Evolutionary conservation across 331 rosid species (phyloP).

Genomic region (Ulmus americana): DNA sequence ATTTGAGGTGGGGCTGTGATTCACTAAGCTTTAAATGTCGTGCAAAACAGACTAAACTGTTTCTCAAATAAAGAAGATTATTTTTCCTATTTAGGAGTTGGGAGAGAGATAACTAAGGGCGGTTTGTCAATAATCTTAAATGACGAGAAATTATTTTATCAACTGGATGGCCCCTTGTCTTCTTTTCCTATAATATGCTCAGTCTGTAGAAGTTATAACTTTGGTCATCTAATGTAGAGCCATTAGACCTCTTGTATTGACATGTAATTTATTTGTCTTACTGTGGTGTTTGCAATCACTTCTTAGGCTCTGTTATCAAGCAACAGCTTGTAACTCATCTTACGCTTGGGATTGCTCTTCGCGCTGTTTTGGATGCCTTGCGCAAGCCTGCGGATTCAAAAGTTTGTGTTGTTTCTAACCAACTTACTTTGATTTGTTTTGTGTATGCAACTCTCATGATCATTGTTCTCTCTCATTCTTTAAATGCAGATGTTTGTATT

Average conservation of each 20-base stretch:
- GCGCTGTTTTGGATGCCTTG: conserved; percentile 87
- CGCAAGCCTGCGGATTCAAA: conserved; percentile 98
- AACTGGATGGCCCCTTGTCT: no score
- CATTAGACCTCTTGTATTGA: not conserved
- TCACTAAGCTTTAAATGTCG: not conserved
- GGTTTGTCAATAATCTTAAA: not conserved
- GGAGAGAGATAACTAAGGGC: not conserved
- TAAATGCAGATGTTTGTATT: conserved; percentile 87
- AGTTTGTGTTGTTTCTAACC: conserved; percentile 40
- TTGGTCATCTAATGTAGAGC: not conserved
- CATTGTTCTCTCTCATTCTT: conserved; percentile 4
- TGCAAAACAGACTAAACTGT: not conserved
- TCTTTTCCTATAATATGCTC: no score
- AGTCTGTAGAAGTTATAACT: not conserved
- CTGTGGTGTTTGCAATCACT: conserved; percentile 7
- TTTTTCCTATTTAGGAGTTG: not conserved
- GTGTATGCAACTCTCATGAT: conserved; percentile 20
- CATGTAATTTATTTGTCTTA: not conserved
- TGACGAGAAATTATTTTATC: not conserved
- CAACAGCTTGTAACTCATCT: conserved; percentile 94
- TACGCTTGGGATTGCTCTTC: conserved; percentile 89
- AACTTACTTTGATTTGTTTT: conserved; percentile 14
- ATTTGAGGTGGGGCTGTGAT: not conserved
- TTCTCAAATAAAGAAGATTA: not conserved
- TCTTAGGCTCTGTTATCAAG: conserved; percentile 80